Evolutionary conservation across 2,329 filamentous ascomycete genomes (phyloP).

Genomic region (Aspergillus neoniger): DNA sequence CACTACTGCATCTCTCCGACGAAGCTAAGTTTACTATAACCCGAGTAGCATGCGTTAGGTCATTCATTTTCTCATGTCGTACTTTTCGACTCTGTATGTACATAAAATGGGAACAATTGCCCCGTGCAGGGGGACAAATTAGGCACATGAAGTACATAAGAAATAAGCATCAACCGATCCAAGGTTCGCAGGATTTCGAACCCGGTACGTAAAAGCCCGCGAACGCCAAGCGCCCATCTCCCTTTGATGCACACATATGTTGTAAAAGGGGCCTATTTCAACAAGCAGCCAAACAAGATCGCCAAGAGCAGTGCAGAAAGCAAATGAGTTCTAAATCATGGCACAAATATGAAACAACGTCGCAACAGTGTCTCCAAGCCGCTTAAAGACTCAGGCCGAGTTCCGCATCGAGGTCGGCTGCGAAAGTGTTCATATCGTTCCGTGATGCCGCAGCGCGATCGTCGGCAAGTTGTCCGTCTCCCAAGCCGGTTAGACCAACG

Average conservation of each 20-base stretch:
- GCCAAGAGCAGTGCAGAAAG: background rate
- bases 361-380: background rate
- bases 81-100: slow-evolving; percentile 15
- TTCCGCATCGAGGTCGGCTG: slow-evolving; percentile 23
- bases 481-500: slow-evolving; percentile 11
- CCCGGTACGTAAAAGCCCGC: background rate
- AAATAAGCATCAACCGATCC: background rate
- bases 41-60: background rate
- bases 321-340: background rate
- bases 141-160: background rate
- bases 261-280: background rate
- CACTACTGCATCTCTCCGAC: no score
- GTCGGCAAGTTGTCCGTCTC: slow-evolving; percentile 1
- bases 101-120: slow-evolving; percentile 11
- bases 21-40: background rate
- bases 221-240: background rate
- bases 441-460: slow-evolving; percentile 10
- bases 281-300: background rate
- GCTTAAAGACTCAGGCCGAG: slow-evolving; percentile 22
- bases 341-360: background rate
- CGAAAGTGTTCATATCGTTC: slow-evolving; percentile 13
- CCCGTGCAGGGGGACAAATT: background rate
- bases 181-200: background rate
- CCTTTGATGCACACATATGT: background rate
- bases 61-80: slow-evolving; percentile 17